Base-by-base conservation (phyloP, 257 asterid species). In the Nicotiana noctiflora region DNA sequence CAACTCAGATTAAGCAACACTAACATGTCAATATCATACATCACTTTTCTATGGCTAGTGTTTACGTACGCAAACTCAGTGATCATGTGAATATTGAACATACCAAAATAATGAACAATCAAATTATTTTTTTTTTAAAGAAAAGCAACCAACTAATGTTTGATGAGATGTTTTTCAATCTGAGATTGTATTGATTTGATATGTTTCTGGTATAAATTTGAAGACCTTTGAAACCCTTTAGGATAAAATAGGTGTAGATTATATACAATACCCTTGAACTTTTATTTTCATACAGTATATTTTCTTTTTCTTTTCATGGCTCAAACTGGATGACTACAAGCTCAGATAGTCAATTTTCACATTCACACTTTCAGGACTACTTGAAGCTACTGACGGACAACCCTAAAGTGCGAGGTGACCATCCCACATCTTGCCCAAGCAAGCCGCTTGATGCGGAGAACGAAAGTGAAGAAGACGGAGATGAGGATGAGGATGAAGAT, bases 401-500 rank as follows among this genome's bases (percentile, higher is more conserved):
- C 56, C 84, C 83, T 32, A 80, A 75, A 56, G 27, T 64, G 64
- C 75, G 84, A 64, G 88, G 89, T 49, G 90, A 81, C 4, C 23
- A 82, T 51, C 79, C 57, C 9, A 59, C 49, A 5, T 79, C 82
- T 60, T 67, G 66, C 84, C 81, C 86, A 57, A 12, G 52, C 49
- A 59, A 86, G 76, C 89, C 88, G 8, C 67, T 77, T 40, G 94
- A 89, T 27, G 85, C 84, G 0, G 93, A 83, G 21, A 86, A 82
- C 5, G 83, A 81, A 1, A 88, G 65, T 3, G 83, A 68, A 0
- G 88, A 77, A 0, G 85, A 60, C 0, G 88, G 82, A 0, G 88
- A 81, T 0, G 86, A 87, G 0, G 84, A 75, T 0, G 88, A 84
- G 0, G 86, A 60, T 0, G 90, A 84, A 0, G 86, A 72, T 0